Evolutionary conservation across 805 yeast genomes (phyloP).

Genomic region (Candida endomychidarum): DNA sequence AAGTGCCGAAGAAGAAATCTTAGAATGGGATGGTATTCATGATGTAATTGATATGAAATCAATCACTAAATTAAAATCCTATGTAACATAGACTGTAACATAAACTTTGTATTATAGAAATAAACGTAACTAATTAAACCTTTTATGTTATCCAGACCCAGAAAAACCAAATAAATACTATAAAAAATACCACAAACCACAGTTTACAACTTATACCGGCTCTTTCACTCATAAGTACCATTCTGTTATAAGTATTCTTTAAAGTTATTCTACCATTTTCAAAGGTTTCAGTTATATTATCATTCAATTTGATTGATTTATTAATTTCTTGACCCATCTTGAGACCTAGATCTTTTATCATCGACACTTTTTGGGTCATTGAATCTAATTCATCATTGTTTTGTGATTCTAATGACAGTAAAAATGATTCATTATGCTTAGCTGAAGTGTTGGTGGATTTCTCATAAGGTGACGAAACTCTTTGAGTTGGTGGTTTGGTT

Average conservation of each 20-base stretch:
- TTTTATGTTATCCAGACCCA: slow-evolving; percentile 37
- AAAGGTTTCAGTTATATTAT: slow-evolving; percentile 39
- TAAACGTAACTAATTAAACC: neutral
- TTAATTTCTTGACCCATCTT: slow-evolving; percentile 46
- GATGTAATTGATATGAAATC: slow-evolving; percentile 5
- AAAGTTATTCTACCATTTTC: slow-evolving; percentile 41
- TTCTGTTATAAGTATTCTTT: slow-evolving; percentile 42
- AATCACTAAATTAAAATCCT: slow-evolving; percentile 6
- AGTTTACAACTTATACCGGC: slow-evolving; percentile 47
- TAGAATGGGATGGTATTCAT: slow-evolving; percentile 8
- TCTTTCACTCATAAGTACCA: slow-evolving; percentile 46
- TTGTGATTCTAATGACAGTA: slow-evolving; percentile 45
- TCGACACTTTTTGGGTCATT: slow-evolving; percentile 42
- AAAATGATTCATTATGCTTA: slow-evolving; percentile 41
- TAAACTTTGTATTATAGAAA: slow-evolving; percentile 1
- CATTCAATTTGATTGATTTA: slow-evolving; percentile 39
- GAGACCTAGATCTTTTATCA: slow-evolving; percentile 41
- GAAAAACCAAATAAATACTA: slow-evolving; percentile 39
- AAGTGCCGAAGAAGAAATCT: slow-evolving; percentile 1
- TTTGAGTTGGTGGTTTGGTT: slow-evolving; percentile 21
- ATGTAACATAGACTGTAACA: slow-evolving; percentile 1
- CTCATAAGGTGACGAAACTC: slow-evolving; percentile 43
- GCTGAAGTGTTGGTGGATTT: slow-evolving; percentile 25
- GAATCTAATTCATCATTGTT: slow-evolving; percentile 41
- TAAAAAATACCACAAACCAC: slow-evolving; percentile 42